Conservation (phyloP, 2,329 filamentous ascomycete genomes). For the Cephalotrichum gorgonifer region DNA sequence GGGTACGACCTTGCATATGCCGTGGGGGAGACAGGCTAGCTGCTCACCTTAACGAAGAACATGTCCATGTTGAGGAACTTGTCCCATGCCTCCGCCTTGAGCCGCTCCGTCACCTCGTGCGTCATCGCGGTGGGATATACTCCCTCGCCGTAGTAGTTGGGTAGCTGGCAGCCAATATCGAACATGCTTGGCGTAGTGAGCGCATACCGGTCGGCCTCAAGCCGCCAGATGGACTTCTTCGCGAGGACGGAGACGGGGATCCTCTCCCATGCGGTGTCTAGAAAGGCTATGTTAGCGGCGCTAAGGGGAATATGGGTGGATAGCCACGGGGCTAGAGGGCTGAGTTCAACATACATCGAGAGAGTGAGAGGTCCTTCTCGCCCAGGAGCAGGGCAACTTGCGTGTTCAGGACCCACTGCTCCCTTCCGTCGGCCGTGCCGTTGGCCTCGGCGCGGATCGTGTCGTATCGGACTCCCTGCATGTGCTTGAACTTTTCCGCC, state of each 20-base stretch:
- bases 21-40: background rate
- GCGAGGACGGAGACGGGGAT: conserved; percentile 40
- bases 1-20: background rate
- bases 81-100: conserved; percentile 39
- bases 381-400: conserved; percentile 54
- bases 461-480: conserved; percentile 54
- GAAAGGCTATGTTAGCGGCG: conserved; percentile 3
- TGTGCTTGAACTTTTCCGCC: conserved; percentile 43
- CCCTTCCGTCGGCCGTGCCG: conserved; percentile 44
- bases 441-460: conserved; percentile 45
- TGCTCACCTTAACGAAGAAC: conserved; percentile 55
- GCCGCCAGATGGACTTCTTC: conserved; percentile 49
- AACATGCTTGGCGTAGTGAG: conserved; percentile 38
- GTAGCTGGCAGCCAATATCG: conserved; percentile 42
- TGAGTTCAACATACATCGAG: conserved; percentile 41
- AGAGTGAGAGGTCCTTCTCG: conserved; percentile 51
- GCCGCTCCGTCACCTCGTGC: conserved; percentile 30
- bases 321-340: no score
- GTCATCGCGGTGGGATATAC: conserved; percentile 32
- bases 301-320: background rate
- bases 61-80: conserved; percentile 48
- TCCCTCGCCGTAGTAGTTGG: conserved; percentile 35
- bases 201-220: conserved; percentile 46
- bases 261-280: conserved; percentile 50
- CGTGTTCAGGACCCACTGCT: conserved; percentile 57